Percentiles rank a stretch among this genome's conserved stretches.
phyloP scores from a whole-genome alignment of 192 early-diverging fungal species.

The Obelidium mucronatum region DNA sequence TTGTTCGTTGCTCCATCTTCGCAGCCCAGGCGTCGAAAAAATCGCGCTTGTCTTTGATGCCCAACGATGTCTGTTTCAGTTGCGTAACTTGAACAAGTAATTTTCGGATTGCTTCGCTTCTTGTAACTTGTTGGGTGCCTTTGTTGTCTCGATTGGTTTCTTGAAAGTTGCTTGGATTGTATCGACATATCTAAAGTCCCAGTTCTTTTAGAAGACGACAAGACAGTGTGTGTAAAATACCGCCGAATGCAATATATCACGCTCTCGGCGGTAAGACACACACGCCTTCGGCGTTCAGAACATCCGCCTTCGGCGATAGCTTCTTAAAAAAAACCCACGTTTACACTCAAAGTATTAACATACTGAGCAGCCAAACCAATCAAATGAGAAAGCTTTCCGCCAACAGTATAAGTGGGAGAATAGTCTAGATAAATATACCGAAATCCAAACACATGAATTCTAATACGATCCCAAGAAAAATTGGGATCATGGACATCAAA shows the following conservation, averaged over 20 bases:
- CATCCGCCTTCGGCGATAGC: too few species aligned
- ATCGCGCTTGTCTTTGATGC: slow-evolving; percentile 11
- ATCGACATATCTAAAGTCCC: too few species aligned
- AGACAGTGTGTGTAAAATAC: too few species aligned
- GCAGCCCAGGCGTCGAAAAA: slow-evolving; percentile 28
- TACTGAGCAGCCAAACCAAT: slow-evolving; percentile 19
- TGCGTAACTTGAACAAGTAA: not conserved
- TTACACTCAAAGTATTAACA: slow-evolving; percentile 15
- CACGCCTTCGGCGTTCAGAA: too few species aligned
- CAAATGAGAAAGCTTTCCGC: slow-evolving; percentile 25
- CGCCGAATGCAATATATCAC: too few species aligned
- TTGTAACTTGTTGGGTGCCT: too few species aligned
- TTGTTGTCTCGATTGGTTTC: too few species aligned
- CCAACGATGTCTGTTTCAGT: slow-evolving; percentile 22
- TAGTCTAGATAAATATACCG: slow-evolving; percentile 14
- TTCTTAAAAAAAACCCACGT: not conserved
- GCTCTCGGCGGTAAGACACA: too few species aligned
- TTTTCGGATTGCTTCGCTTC: not conserved
- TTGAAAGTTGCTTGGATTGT: too few species aligned
- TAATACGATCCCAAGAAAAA: not conserved
- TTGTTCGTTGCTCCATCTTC: too few species aligned
- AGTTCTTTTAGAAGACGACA: too few species aligned
- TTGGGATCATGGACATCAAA: not conserved
- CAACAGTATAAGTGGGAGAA: slow-evolving; percentile 10
- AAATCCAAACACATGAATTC: slow-evolving; percentile 15